Conservation (phyloP, 1,284 basidiomycete species). For the Gomphus bonarii region DNA sequence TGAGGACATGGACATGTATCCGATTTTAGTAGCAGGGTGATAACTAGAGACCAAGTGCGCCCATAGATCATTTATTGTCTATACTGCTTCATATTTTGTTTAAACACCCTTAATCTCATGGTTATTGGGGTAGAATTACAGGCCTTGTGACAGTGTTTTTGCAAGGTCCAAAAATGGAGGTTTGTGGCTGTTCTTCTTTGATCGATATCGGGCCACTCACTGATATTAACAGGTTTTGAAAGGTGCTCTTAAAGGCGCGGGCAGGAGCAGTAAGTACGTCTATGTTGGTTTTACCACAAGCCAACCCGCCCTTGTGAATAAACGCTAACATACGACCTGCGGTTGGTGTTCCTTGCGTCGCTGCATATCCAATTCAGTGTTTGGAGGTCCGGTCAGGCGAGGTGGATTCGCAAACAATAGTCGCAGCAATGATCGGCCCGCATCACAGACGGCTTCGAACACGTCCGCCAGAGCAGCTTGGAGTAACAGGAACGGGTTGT, state of each 20-base stretch:
- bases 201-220: neutral
- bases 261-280: conserved; percentile 31
- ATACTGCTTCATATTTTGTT: neutral
- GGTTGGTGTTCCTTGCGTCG: conserved; percentile 33
- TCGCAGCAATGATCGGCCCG: conserved; percentile 25
- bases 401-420: conserved; percentile 21
- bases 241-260: conserved; percentile 39
- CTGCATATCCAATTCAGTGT: conserved; percentile 34
- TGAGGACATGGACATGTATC: conserved; percentile 30
- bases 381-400: conserved; percentile 27
- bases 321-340: conserved; percentile 36
- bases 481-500: conserved; percentile 27
- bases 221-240: conserved; percentile 26
- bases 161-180: conserved; percentile 37
- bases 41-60: conserved; percentile 34
- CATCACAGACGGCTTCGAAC: conserved; percentile 28
- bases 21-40: conserved; percentile 33
- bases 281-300: conserved; percentile 2
- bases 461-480: conserved; percentile 22
- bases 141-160: conserved; percentile 41
- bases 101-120: conserved; percentile 25
- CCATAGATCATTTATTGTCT: neutral
- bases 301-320: conserved; percentile 21
- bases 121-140: conserved; percentile 43
- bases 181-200: conserved; percentile 13